These are phyloP conservation scores for Vigna radiata DNA, from an alignment of 306 rosid species.

Conservation along the genomic window DNA sequence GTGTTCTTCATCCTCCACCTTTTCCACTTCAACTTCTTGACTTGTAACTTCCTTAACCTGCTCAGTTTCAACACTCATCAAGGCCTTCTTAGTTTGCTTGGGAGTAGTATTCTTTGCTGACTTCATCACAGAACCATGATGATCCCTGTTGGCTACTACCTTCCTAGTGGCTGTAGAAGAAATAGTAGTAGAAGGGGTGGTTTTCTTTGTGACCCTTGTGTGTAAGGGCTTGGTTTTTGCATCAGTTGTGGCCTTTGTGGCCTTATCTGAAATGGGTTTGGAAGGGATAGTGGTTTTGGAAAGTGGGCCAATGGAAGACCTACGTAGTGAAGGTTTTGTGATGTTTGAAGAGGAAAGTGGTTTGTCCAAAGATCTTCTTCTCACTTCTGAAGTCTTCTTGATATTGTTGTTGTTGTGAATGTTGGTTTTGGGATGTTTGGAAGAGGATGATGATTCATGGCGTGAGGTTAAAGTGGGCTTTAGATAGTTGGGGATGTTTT, in stretches of 20 bases:
- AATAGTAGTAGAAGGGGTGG: background rate
- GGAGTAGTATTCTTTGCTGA: slow-evolving; percentile 17
- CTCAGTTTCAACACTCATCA: slow-evolving; percentile 4
- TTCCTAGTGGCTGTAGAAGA: background rate
- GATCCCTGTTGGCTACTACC: background rate
- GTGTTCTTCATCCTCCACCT: background rate
- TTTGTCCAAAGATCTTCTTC: slow-evolving; percentile 65
- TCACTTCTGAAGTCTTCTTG: background rate
- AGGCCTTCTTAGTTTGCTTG: background rate
- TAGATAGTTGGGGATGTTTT: slow-evolving; percentile 59
- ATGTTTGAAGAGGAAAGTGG: slow-evolving; percentile 49
- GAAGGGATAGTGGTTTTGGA: slow-evolving; percentile 23
- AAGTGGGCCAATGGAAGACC: slow-evolving; percentile 25
- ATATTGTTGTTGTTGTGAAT: background rate
- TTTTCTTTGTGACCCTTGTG: slow-evolving; percentile 40
- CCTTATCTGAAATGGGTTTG: slow-evolving; percentile 38
- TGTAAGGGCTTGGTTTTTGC: slow-evolving; percentile 14
- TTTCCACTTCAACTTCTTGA: slow-evolving; percentile 7
- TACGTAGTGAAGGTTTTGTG: slow-evolving; percentile 9
- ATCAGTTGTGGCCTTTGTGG: slow-evolving; percentile 7
- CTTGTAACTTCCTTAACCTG: slow-evolving; percentile 37
- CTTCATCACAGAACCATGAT: slow-evolving; percentile 18
- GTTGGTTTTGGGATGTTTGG: background rate
- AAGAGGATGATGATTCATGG: slow-evolving; percentile 29
- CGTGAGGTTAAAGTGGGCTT: slow-evolving; percentile 58